These are phyloP conservation scores for Platanus orientalis DNA, from an alignment of 164 flowering plant genomes.

Conservation along the genomic window DNA sequence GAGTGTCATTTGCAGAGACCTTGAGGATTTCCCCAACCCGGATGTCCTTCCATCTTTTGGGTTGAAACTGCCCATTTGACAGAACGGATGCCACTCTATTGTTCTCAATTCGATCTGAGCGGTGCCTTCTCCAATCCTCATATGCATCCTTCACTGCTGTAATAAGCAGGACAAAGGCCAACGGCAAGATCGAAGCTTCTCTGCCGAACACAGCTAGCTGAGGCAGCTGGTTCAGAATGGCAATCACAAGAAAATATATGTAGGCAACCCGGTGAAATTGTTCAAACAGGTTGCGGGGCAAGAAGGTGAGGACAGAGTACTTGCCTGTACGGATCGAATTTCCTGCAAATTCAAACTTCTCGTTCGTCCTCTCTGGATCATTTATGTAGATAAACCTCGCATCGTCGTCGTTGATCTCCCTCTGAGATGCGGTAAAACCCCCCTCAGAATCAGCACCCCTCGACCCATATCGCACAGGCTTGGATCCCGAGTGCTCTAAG, in stretches of 20 bases:
- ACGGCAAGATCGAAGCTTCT: slow-evolving; percentile 70
- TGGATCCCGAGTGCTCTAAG: slow-evolving; percentile 32
- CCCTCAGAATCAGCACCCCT: slow-evolving; percentile 54
- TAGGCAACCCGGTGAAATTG: slow-evolving; percentile 96
- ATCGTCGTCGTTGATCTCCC: slow-evolving; percentile 82
- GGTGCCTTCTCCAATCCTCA: slow-evolving; percentile 87
- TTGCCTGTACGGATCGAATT: slow-evolving; percentile 72
- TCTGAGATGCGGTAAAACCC: slow-evolving; percentile 54
- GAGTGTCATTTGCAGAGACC: slow-evolving; percentile 59
- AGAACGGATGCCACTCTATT: slow-evolving; percentile 63
- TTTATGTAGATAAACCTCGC: slow-evolving; percentile 63
- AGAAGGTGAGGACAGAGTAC: slow-evolving; percentile 69
- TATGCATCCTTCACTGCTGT: slow-evolving; percentile 92
- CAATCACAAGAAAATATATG: slow-evolving; percentile 87
- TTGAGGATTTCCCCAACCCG: slow-evolving; percentile 79
- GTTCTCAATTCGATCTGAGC: slow-evolving; percentile 80
- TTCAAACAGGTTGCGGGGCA: slow-evolving; percentile 86
- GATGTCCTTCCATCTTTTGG: slow-evolving; percentile 79
- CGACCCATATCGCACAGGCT: slow-evolving; percentile 53
- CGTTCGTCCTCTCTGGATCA: slow-evolving; percentile 66
- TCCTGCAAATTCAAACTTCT: slow-evolving; percentile 65
- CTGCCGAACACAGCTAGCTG: slow-evolving; percentile 94
- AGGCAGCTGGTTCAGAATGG: slow-evolving; percentile 90
- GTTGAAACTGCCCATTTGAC: slow-evolving; percentile 43
- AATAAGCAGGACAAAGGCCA: slow-evolving; percentile 78